Conservation (phyloP, 2,329 filamentous ascomycete species). For the Epichloe coenophiala region DNA sequence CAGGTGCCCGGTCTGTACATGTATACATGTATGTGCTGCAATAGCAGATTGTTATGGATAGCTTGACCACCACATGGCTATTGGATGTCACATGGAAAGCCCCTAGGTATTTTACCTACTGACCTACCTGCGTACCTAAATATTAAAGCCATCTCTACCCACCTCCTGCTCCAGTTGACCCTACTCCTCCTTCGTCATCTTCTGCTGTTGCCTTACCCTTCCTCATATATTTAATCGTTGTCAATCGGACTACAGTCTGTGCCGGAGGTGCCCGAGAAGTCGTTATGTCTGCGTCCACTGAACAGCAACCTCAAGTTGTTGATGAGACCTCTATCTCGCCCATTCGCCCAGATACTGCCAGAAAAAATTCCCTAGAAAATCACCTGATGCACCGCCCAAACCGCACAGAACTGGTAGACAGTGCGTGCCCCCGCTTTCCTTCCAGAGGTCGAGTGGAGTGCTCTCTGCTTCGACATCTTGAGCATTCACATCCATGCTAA, state of each 20-base stretch:
- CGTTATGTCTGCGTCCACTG: conserved; percentile 17
- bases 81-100: neutral
- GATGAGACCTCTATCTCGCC: conserved; percentile 42
- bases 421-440: conserved; percentile 33
- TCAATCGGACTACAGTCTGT: neutral
- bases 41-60: neutral
- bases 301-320: conserved; percentile 17
- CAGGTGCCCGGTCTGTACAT: neutral
- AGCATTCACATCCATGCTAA: conserved; percentile 3
- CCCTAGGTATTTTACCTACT: too few relatives aligned
- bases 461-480: neutral
- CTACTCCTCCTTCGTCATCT: neutral
- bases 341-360: conserved; percentile 34
- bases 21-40: neutral
- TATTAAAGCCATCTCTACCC: neutral
- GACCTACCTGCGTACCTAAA: neutral
- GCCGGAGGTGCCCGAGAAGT: neutral
- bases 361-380: conserved; percentile 59
- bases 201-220: neutral
- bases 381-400: conserved; percentile 61
- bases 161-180: neutral
- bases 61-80: too few relatives aligned
- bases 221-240: neutral
- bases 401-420: conserved; percentile 65
- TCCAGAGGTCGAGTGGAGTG: neutral